Evolutionary conservation across 1,139 yeast genomes (phyloP).

Genomic region (Kurtzmaniella quercitrusa): DNA sequence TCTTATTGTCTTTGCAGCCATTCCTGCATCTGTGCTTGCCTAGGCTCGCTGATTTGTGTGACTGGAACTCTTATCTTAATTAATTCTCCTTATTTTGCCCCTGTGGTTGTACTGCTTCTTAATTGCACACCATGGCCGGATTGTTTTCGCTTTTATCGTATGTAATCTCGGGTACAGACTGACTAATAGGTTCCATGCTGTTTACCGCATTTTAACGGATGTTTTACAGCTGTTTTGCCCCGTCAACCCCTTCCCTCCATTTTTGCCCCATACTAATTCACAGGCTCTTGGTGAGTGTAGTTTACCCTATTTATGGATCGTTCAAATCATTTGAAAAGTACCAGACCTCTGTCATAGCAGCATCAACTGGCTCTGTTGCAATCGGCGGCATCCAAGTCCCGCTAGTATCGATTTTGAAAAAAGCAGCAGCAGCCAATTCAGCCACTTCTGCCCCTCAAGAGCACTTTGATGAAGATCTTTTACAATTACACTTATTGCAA

Average conservation of each 20-base stretch:
- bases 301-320: conserved; percentile 52
- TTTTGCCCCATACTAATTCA: neutral
- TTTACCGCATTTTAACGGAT: no score
- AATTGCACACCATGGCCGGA: conserved; percentile 6
- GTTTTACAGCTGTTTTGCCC: neutral
- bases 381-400: conserved; percentile 37
- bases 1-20: neutral
- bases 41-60: neutral
- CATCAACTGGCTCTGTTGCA: conserved; percentile 24
- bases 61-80: neutral
- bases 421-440: conserved; percentile 17
- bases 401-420: conserved; percentile 20
- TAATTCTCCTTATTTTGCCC: neutral
- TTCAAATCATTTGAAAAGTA: conserved; percentile 47
- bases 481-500: conserved; percentile 28
- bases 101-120: neutral
- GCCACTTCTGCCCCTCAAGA: conserved; percentile 6
- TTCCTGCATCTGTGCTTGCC: neutral
- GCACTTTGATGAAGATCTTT: conserved; percentile 5
- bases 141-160: conserved; percentile 9
- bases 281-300: conserved; percentile 12
- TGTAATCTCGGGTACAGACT: conserved; percentile 1
- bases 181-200: no score
- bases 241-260: neutral
- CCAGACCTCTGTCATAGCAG: conserved; percentile 19